Conservation (phyloP, 495 filamentous ascomycete species). For the Parachaetomium inaequale region DNA sequence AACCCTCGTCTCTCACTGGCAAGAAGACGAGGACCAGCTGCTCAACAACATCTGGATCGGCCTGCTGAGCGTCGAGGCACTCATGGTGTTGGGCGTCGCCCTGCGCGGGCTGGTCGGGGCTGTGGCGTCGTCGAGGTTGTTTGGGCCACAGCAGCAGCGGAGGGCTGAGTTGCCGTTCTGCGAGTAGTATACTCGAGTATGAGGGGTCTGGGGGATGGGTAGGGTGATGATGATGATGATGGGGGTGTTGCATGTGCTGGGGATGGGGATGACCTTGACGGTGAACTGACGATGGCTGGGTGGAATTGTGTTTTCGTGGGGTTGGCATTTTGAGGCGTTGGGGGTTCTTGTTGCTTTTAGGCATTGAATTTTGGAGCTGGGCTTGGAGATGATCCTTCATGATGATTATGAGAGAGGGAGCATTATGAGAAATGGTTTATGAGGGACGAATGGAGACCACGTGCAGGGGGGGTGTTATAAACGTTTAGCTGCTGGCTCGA, state of each 20-base stretch:
- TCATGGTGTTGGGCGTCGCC: constrained; percentile 39
- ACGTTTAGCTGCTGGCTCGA: not conserved
- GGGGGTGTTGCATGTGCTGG: too few relatives aligned
- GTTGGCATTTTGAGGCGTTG: too few relatives aligned
- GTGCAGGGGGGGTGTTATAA: too few relatives aligned
- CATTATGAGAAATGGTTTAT: not conserved
- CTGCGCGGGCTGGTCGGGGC: constrained; percentile 27
- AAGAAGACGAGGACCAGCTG: constrained; percentile 36
- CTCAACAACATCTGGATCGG: constrained; percentile 48
- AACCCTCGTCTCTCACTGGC: constrained; percentile 16
- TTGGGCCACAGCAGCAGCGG: not conserved
- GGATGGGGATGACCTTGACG: too few relatives aligned
- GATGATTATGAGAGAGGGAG: too few relatives aligned
- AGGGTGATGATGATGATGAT: not conserved
- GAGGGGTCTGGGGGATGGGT: not conserved
- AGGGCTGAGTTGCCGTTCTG: not conserved
- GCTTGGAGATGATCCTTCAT: too few relatives aligned
- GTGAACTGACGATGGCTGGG: too few relatives aligned
- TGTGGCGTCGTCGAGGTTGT: constrained; percentile 9
- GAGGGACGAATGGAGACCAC: not conserved
- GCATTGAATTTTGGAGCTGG: too few relatives aligned
- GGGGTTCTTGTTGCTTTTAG: too few relatives aligned
- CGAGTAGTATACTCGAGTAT: not conserved
- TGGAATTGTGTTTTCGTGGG: too few relatives aligned
- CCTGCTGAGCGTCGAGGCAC: constrained; percentile 40